Base-by-base conservation (phyloP, 768 basidiomycete genomes). In the Mycena pura region DNA sequence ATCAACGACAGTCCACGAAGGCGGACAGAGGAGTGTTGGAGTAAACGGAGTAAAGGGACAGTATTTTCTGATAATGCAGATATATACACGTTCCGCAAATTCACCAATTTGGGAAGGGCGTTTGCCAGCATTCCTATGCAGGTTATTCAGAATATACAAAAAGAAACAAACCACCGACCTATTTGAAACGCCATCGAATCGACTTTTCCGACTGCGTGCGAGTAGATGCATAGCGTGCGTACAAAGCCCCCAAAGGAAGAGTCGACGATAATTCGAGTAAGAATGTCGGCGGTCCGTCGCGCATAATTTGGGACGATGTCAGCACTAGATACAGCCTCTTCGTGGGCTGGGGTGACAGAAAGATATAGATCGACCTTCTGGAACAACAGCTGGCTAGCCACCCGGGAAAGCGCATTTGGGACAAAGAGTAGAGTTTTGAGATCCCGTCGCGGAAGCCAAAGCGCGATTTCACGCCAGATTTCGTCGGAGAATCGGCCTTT, bases 391-490 rank as follows among this genome's bases (percentile, higher is more conserved):
- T 89, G 86, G 61, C 86, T 85, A 3, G 90, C 88, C 46, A 91
- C 84, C 36, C 86, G 83, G 2, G 89, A 90, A 32, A 90, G 77
- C 17, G 80, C 80, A 63, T 90, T 87, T 0, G 89, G 88, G 4
- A 91, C 81, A 49, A 84, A 81, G 1, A 91, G 76, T 0, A 90
- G 75, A 1, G 86, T 81, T 67, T 85, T 87, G 49, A 91, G 83
- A 70, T 91, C 90, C 10, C 82, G 81, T 19, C 83, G 80, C 0
- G 88, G 85, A 6, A 91, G 80, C 66, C 80, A 86, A 6, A 80
- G 73, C 0, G 84, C 88, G 36, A 91, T 85, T 69, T 90, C 85
- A 32, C 86, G 78, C 90, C 90, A 91, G 50, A 91, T 84, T 73
- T 91, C 90, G 6, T 78, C 77, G 4, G 89, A 89, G 66, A 91